phyloP scores from a whole-genome alignment of 805 yeast genomes.

The Tetrapisispora pingtungensis region DNA sequence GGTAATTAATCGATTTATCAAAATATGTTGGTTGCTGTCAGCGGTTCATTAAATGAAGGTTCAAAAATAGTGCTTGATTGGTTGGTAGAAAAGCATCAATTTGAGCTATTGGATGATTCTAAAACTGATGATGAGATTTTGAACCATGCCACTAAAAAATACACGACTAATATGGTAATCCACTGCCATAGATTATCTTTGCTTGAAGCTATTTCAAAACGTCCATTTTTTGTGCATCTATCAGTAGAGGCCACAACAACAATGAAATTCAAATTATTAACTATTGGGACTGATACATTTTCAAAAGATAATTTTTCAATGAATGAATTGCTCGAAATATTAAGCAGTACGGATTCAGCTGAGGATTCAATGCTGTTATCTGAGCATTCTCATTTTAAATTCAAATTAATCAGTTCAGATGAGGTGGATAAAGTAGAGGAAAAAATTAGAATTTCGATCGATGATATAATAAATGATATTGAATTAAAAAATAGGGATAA shows the following conservation, averaged over 20 bases:
- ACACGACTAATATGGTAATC: conserved; percentile 55
- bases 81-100: conserved; percentile 11
- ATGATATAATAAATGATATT: conserved; percentile 9
- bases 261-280: conserved; percentile 30
- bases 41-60: conserved; percentile 23
- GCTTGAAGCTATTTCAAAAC: conserved; percentile 40
- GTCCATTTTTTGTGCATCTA: conserved; percentile 80
- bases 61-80: conserved; percentile 13
- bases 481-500: conserved; percentile 7
- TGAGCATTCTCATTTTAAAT: conserved; percentile 19
- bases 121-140: conserved; percentile 36
- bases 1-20: not conserved
- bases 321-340: conserved; percentile 30
- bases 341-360: conserved; percentile 24
- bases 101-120: conserved; percentile 12
- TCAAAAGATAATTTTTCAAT: not conserved
- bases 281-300: not conserved
- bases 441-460: conserved; percentile 9
- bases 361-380: conserved; percentile 13
- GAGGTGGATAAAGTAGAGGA: not conserved
- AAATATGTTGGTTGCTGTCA: conserved; percentile 21
- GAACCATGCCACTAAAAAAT: conserved; percentile 53
- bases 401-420: conserved; percentile 9
- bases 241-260: conserved; percentile 64
- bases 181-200: conserved; percentile 35